Base-by-base conservation (phyloP, 1,284 basidiomycete species). In the Ganoderma lingzhi region DNA sequence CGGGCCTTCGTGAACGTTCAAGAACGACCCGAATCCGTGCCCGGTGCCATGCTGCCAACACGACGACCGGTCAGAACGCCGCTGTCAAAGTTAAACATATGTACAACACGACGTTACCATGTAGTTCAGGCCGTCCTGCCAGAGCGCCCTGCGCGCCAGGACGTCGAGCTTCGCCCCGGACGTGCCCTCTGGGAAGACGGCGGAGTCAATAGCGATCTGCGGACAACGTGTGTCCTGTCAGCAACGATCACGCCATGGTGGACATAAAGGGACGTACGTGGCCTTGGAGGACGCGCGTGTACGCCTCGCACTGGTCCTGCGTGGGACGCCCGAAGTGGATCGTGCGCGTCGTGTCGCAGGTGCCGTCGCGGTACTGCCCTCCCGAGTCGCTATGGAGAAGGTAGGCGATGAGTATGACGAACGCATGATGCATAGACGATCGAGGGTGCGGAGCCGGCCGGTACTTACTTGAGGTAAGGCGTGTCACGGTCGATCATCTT, bases 211-310 rank as follows among this genome's bases (percentile, higher is more conserved):
- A 48, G 96, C 95, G 74, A 99, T 97, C 92, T 94, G 76, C 66
- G 19, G 48, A 23, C 30, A 32, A 71, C 64, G 75, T 68, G 66
- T 65, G 65, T 30, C 23, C 35, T 35, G 55, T 64, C 63, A 67
- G 67, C 42, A 69, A 35, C 45, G 68, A 35, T 14, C 14, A 37
- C 23, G 10, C 39, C 28, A 17, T 6, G 55, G 66, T 74, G 69
- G 65, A 62, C 56, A 68, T 56, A 35, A 35, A 63, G 72, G 72
- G 63, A 87, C 92, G 74, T 83, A 94, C 93, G 83, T 99, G 97
- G 4, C 97, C 97, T 82, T 99, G 97, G 64, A 99, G 82, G 35
- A 99, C 98, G 32, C 96, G 87, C 19, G 98, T 99, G 79, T 93
- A 99, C 1, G 96, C 96, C 71, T 97, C 92, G 77, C 91, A 93